Evolutionary conservation across 768 basidiomycete genomes (phyloP).

Genomic region (Candolleomyces aberdarensis): DNA sequence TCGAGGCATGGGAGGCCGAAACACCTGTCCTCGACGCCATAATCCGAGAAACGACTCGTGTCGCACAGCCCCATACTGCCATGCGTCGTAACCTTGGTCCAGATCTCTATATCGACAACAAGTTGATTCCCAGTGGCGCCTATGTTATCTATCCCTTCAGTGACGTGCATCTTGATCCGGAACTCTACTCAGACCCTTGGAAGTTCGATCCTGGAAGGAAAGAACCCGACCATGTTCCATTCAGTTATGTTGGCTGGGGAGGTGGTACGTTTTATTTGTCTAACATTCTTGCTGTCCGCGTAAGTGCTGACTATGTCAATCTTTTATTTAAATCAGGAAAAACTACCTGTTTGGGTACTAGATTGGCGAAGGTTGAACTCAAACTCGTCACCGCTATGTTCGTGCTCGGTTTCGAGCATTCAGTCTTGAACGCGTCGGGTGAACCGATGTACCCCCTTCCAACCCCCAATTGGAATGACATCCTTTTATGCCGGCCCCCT

Average conservation of each 20-base stretch:
- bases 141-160: constrained; percentile 80
- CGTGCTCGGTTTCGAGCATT: constrained; percentile 59
- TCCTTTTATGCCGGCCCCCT: constrained; percentile 62
- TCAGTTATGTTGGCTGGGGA: constrained; percentile 75
- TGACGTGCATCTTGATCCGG: constrained; percentile 71
- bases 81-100: constrained; percentile 80
- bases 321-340: constrained; percentile 45
- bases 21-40: constrained; percentile 71
- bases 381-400: constrained; percentile 70
- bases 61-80: constrained; percentile 77
- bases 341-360: constrained; percentile 67
- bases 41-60: constrained; percentile 72
- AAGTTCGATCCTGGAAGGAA: constrained; percentile 65
- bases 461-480: constrained; percentile 78
- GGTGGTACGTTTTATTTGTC: constrained; percentile 52
- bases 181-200: constrained; percentile 75
- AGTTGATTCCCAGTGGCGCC: constrained; percentile 67
- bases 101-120: constrained; percentile 65
- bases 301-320: constrained; percentile 8
- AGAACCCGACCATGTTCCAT: constrained; percentile 40
- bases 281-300: not conserved
- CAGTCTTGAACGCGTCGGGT: constrained; percentile 53
- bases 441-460: constrained; percentile 42
- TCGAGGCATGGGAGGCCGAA: constrained; percentile 66
- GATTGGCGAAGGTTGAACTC: constrained; percentile 70